phyloP scores from a whole-genome alignment of 495 filamentous ascomycete species.

The Aspergillus campestris region DNA sequence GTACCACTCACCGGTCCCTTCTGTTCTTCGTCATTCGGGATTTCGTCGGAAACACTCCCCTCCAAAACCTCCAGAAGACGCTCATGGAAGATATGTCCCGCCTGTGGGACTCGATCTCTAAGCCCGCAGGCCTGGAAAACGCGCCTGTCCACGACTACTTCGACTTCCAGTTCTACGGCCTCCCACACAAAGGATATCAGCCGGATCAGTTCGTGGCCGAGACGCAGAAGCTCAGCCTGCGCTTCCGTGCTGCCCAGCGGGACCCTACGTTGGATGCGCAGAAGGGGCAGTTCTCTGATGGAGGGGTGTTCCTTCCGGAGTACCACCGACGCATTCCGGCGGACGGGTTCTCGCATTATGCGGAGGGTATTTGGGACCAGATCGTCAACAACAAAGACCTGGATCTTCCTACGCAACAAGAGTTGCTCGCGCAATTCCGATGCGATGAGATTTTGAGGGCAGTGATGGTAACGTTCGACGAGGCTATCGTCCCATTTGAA shows the following conservation, averaged over 20 bases:
- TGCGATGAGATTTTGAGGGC: constrained; percentile 93
- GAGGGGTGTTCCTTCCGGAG: constrained; percentile 80
- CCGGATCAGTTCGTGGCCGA: constrained; percentile 84
- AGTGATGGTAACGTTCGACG: constrained; percentile 76
- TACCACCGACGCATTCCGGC: constrained; percentile 95
- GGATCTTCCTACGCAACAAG: constrained; percentile 93
- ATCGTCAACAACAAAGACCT: constrained; percentile 98
- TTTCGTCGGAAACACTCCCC: constrained; percentile 82
- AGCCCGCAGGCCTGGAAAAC: constrained; percentile 79
- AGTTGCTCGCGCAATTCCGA: constrained; percentile 91
- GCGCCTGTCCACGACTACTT: constrained; percentile 94
- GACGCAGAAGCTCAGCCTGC: constrained; percentile 65
- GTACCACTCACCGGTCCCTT: constrained; percentile 81
- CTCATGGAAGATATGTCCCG: constrained; percentile 81
- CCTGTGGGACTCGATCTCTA: constrained; percentile 87
- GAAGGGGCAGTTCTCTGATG: constrained; percentile 60
- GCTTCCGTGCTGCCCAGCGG: constrained; percentile 74
- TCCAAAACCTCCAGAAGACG: constrained; percentile 80
- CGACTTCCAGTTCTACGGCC: constrained; percentile 91
- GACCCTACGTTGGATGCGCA: constrained; percentile 46
- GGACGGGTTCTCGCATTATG: constrained; percentile 88
- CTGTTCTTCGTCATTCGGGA: constrained; percentile 98
- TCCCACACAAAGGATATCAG: constrained; percentile 94
- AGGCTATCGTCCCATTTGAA: constrained; percentile 73
- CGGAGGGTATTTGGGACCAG: constrained; percentile 92